A percentile compares a stretch with the other conserved stretches of the same genome.
Conservation (phyloP, 1,139 yeast genomes). For the Blastobotrys ciferrii region DNA sequence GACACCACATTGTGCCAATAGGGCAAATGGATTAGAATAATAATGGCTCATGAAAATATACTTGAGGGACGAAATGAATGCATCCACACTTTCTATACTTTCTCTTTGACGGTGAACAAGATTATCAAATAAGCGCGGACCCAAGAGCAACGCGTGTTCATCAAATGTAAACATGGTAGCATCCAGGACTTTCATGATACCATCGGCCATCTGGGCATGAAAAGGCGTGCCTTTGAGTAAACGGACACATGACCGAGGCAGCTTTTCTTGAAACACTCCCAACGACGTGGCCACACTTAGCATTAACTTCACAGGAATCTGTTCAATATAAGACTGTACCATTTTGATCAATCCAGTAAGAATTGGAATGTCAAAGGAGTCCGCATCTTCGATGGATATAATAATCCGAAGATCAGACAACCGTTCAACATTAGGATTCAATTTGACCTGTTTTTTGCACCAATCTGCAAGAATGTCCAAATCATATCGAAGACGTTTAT, state of each 20-base stretch:
- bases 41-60: conserved; percentile 68
- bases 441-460: conserved; percentile 34
- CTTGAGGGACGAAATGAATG: conserved; percentile 52
- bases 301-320: conserved; percentile 46
- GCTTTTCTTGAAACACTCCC: conserved; percentile 43
- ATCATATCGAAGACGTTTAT: conserved; percentile 49
- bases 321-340: conserved; percentile 41
- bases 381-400: conserved; percentile 62
- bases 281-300: conserved; percentile 56
- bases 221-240: conserved; percentile 28
- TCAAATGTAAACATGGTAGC: conserved; percentile 22
- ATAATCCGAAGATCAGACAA: conserved; percentile 37
- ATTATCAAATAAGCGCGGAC: conserved; percentile 14
- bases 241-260: conserved; percentile 36
- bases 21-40: conserved; percentile 64
- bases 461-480: conserved; percentile 53
- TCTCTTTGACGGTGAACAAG: conserved; percentile 31
- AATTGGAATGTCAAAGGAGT: conserved; percentile 52
- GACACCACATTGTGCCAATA: conserved; percentile 38
- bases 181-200: conserved; percentile 24
- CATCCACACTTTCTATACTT: conserved; percentile 46
- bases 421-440: conserved; percentile 7
- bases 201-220: conserved; percentile 27
- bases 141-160: conserved; percentile 11
- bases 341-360: conserved; percentile 51